Evolutionary conservation across 805 yeast genomes (phyloP), one percentile per base, ranked within the genome.

Genomic region (Candida morakotiae): DNA sequence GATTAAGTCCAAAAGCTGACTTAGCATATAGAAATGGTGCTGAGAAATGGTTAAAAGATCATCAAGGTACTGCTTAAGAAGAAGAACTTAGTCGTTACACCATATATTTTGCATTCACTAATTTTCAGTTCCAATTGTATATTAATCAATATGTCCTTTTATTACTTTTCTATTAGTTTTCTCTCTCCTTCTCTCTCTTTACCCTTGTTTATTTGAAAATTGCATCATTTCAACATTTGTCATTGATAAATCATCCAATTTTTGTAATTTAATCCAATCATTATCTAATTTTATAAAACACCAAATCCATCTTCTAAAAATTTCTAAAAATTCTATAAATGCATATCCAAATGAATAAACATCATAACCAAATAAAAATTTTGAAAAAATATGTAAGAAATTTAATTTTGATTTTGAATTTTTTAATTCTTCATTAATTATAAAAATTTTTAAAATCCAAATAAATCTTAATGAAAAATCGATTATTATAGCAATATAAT

Each of bases 251-350:
- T n/a, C n/a, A n/a, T 33, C 28, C 9, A 3, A 18, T 4, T 24
- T 3, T 30, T 35, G 55, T 22, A 62, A 44, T 42, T 65, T 67
- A 34, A 56, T 42, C 56, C 67, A 80, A 53, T 91, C 97, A 21
- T 83, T 76, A 47, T 93, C 98, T 13, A 89, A 62, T 52, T 93
- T 82, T 53, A 91, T 66, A 43, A 86, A 73, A 28, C 88, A 77
- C 99, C 99, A 93, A 35, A 87, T 60, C 79, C 89, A 86, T 53
- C 98, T 73, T 61, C 98, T 72, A 7, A 81, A 47, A 5, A 93
- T 67, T 55, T 93, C 98, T 37, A 89, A 59, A 3, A 77, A 46
- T 51, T 89, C 93, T 38, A 87, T 63, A 9, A 75, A 59, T 44
- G 84, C 82, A 39, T 79, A 72, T 1, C 93, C 89, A 19, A 69